Evolutionary conservation across 257 asterid species (phyloP), one percentile per base, ranked within the genome.

Genomic region (Jasminum sambac): DNA sequence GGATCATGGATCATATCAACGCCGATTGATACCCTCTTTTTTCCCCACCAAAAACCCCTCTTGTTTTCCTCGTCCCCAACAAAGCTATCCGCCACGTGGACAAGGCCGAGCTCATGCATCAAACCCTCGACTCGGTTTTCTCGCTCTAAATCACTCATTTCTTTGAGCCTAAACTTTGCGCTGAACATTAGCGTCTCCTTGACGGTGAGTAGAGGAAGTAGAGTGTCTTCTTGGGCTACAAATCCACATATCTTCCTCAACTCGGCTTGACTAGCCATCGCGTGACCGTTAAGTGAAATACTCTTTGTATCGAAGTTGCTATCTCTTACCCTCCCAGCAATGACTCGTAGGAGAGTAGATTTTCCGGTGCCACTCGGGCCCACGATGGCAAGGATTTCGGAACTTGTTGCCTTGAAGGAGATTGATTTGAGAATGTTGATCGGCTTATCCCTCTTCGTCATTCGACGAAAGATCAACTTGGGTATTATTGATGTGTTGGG

Each of bases 331-430:
- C 96, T 77, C 50, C 97, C 97, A 0, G 93, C 86, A 14, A 89
- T 80, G 4, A 83, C 74, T 72, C 90, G 81, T 39, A 87, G 48
- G 63, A 91, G 88, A 1, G 96, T 83, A 8, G 96, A 91, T 73
- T 89, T 91, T 8, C 96, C 97, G 0, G 97, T 89, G 16, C 97
- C 97, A 41, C 97, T 89, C 0, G 97, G 96, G 81, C 97, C 97
- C 1, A 87, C 93, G 2, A 91, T 69, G 0, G 96, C 95, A 26
- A 87, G 79, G 77, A 89, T 76, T 78, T 88, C 92, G 0, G 90
- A 84, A 76, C 87, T 81, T 79, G 86, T 85, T 11, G 96, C 95
- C 1, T 79, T 63, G 63, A 91, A 89, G 67, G 89, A 83, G 67
- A 89, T 88, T 0, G 96, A 89, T 74, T 86, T 91, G 43, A 91